Conservation (phyloP, 2,329 filamentous ascomycete genomes). For the Rhynchosporium agropyri region DNA sequence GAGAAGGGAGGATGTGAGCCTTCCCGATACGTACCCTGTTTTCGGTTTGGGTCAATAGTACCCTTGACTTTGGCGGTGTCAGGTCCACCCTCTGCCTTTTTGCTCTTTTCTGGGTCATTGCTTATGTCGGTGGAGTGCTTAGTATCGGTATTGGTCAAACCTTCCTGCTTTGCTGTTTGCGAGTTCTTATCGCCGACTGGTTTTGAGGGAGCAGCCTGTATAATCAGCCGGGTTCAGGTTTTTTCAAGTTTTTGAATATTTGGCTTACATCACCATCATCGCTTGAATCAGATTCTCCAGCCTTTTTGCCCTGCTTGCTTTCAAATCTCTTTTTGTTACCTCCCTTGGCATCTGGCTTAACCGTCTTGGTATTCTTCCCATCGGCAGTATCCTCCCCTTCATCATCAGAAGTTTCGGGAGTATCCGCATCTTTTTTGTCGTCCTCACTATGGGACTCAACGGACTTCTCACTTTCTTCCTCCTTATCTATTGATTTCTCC, state of each 20-base stretch:
- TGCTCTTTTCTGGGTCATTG: slow-evolving; percentile 51
- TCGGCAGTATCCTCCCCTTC: slow-evolving; percentile 32
- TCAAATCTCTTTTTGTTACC: slow-evolving; percentile 45
- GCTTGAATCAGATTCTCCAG: slow-evolving; percentile 31
- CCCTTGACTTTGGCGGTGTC: slow-evolving; percentile 58
- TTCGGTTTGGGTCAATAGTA: slow-evolving; percentile 45
- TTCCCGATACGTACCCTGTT: slow-evolving; percentile 21
- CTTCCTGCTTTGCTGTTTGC: slow-evolving; percentile 56
- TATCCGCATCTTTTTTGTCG: slow-evolving; percentile 38
- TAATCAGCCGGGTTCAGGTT: slow-evolving; percentile 16
- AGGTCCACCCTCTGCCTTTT: slow-evolving; percentile 58
- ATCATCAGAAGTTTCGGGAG: slow-evolving; percentile 42
- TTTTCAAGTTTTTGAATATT: background rate
- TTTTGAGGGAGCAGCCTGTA: slow-evolving; percentile 36
- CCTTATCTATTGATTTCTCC: slow-evolving; percentile 29
- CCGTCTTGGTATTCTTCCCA: slow-evolving; percentile 42
- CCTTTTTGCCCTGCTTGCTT: slow-evolving; percentile 41
- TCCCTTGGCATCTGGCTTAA: slow-evolving; percentile 45
- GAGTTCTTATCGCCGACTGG: slow-evolving; percentile 44
- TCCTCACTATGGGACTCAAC: slow-evolving; percentile 39
- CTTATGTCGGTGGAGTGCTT: slow-evolving; percentile 51
- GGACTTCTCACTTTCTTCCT: slow-evolving; percentile 37
- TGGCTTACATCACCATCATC: slow-evolving; percentile 30
- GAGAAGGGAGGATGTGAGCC: no score
- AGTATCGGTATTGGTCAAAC: slow-evolving; percentile 54